These are phyloP conservation scores for Pyracantha coccinea DNA, from an alignment of 331 rosid species.

Conservation along the genomic window DNA sequence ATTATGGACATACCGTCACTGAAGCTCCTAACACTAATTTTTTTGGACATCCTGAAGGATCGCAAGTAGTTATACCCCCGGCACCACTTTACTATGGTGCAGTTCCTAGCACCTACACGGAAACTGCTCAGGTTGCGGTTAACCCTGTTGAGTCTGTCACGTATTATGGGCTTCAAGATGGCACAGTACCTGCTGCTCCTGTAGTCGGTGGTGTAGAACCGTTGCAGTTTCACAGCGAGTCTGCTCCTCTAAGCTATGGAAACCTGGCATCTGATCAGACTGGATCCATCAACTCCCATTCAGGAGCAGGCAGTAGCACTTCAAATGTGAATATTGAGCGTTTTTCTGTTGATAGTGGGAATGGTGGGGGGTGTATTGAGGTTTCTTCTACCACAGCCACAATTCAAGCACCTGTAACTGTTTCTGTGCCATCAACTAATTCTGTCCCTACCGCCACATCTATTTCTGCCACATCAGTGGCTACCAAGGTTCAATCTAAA, in stretches of 20 bases:
- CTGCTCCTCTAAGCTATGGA: conserved; percentile 17
- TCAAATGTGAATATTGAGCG: conserved; percentile 16
- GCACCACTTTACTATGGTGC: conserved; percentile 59
- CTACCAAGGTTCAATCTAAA: conserved; percentile 61
- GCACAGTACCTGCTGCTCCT: conserved; percentile 29
- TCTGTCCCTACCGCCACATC: conserved; percentile 28
- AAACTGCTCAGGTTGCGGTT: conserved; percentile 39
- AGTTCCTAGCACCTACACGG: conserved; percentile 42
- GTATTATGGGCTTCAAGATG: conserved; percentile 56
- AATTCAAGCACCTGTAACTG: conserved; percentile 38
- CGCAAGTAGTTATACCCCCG: conserved; percentile 43
- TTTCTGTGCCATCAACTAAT: conserved; percentile 25
- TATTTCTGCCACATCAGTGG: conserved; percentile 34
- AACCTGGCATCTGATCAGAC: conserved; percentile 11
- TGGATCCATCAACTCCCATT: conserved; percentile 14
- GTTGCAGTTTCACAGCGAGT: conserved; percentile 13
- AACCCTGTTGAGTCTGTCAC: conserved; percentile 43
- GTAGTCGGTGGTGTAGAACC: conserved; percentile 15
- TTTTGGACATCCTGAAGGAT: conserved; percentile 51
- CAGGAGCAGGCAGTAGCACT: conserved; percentile 27
- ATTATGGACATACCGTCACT: conserved; percentile 51
- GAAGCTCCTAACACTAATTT: conserved; percentile 39
- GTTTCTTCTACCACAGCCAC: conserved; percentile 41
- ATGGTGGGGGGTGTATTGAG: conserved; percentile 30
- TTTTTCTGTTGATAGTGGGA: conserved; percentile 23